Evolutionary conservation across 2,329 filamentous ascomycete species (phyloP).

Genomic region (Xylariaceae sp.): DNA sequence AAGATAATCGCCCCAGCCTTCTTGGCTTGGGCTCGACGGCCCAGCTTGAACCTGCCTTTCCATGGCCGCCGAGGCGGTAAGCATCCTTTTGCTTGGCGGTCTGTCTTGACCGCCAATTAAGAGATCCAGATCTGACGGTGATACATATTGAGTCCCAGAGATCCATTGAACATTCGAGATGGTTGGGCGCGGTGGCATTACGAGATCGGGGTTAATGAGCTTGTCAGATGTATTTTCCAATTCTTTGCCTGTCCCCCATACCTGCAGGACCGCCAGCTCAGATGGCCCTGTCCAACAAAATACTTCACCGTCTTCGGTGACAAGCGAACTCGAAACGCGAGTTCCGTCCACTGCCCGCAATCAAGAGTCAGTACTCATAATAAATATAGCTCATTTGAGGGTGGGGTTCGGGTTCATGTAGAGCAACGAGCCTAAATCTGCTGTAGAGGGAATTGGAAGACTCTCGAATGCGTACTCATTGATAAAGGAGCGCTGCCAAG

Average conservation of each 20-base stretch:
- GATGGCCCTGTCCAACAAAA: constrained; percentile 89
- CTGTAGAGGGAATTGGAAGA: no score
- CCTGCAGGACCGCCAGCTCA: constrained; percentile 80
- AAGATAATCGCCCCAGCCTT: constrained; percentile 81
- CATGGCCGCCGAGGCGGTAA: constrained; percentile 78
- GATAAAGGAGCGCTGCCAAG: constrained; percentile 72
- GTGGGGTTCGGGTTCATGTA: no score
- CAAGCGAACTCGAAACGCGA: constrained; percentile 70
- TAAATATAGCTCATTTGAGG: no score
- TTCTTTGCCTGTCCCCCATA: constrained; percentile 77
- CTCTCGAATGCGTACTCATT: no score
- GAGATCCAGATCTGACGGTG: constrained; percentile 84
- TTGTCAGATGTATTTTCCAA: constrained; percentile 71
- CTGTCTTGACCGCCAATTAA: constrained; percentile 88
- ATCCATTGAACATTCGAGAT: constrained; percentile 98
- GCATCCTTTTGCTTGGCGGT: constrained; percentile 86
- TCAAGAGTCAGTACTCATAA: no score
- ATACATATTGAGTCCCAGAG: constrained; percentile 89
- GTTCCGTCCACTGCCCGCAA: constrained; percentile 81
- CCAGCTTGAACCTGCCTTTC: constrained; percentile 61
- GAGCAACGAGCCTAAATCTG: no score
- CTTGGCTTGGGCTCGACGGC: constrained; percentile 49
- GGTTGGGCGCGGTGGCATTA: constrained; percentile 80
- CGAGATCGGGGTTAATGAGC: constrained; percentile 77
- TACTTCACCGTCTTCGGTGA: constrained; percentile 80